Evolutionary conservation across 345 rosid genomes (phyloP).

Genomic region (Alliaria petiolata): DNA sequence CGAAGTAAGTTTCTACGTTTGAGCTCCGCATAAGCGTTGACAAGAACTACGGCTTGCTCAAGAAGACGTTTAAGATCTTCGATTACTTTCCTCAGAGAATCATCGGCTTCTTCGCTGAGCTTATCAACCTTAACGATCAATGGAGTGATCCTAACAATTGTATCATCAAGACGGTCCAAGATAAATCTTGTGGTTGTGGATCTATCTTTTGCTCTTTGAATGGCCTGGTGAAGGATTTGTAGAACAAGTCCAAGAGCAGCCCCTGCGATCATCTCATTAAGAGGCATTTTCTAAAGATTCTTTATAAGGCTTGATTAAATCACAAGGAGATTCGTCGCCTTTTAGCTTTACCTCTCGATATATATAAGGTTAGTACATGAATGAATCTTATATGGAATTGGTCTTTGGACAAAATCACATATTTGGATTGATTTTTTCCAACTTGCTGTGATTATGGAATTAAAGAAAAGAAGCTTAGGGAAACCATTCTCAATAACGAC

Average conservation of each 20-base stretch:
- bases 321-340: background rate
- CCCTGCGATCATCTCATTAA: background rate
- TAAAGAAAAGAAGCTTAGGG: background rate
- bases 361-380: background rate
- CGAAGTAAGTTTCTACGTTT: background rate
- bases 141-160: background rate
- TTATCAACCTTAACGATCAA: background rate
- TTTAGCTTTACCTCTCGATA: background rate
- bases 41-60: background rate
- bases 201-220: constrained; percentile 3
- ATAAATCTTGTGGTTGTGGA: constrained; percentile 3
- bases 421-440: background rate
- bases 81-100: background rate
- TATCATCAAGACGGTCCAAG: constrained; percentile 8
- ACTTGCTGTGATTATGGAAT: background rate
- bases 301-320: background rate
- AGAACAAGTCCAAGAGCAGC: constrained; percentile 5
- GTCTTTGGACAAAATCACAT: background rate
- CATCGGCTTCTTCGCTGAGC: background rate
- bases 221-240: constrained; percentile 3
- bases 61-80: constrained; percentile 6
- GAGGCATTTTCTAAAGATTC: background rate
- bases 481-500: background rate
- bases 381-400: background rate
- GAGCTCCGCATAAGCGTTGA: background rate